These are phyloP conservation scores for Lentinula lateritia DNA, from an alignment of 768 basidiomycete genomes.

Conservation along the genomic window DNA sequence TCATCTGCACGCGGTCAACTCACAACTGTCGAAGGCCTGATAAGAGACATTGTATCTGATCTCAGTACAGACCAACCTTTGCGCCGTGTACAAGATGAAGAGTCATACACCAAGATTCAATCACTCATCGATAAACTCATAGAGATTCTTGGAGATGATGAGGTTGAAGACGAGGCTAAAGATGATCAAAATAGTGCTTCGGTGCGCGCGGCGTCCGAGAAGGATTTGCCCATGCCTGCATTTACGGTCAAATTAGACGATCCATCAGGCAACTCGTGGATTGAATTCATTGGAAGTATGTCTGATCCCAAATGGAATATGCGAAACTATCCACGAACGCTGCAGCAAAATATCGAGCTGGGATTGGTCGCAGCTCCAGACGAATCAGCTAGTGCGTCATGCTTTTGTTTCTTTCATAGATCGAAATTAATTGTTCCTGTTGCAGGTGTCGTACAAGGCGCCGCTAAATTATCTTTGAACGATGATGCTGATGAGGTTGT, in stretches of 20 bases:
- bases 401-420: not conserved
- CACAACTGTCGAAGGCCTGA: constrained; percentile 93
- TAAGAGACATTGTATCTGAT: constrained; percentile 79
- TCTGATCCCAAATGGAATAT: constrained; percentile 92
- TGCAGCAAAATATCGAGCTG: constrained; percentile 74
- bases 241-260: constrained; percentile 90
- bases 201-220: constrained; percentile 24
- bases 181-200: constrained; percentile 25
- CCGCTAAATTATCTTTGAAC: not conserved
- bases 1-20: constrained; percentile 79
- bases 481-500: constrained; percentile 5
- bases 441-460: not conserved
- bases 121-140: constrained; percentile 61
- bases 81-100: constrained; percentile 72
- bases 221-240: constrained; percentile 50
- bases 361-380: constrained; percentile 57
- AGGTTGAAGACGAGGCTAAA: constrained; percentile 42
- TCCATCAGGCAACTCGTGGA: constrained; percentile 93
- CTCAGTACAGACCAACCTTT: constrained; percentile 79
- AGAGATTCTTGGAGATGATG: constrained; percentile 57
- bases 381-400: constrained; percentile 21
- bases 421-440: not conserved
- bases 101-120: constrained; percentile 69
- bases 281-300: constrained; percentile 84
- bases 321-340: constrained; percentile 72